These are phyloP conservation scores for Capsicum rhomboideum DNA, from an alignment of 257 asterid species.

Conservation along the genomic window DNA sequence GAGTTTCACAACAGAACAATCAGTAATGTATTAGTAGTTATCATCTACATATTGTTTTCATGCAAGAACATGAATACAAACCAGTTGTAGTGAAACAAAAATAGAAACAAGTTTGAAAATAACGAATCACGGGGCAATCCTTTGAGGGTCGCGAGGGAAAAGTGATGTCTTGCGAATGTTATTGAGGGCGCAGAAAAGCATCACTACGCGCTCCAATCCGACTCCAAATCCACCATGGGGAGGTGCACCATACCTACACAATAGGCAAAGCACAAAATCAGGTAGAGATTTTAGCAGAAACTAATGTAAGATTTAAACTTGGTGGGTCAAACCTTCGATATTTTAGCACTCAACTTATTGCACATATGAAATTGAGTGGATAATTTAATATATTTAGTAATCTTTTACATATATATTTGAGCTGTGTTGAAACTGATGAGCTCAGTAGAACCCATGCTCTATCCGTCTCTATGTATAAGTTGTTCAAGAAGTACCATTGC, in stretches of 20 bases:
- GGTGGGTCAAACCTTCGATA: not conserved
- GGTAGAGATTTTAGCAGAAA: not conserved
- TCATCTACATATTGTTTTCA: not conserved
- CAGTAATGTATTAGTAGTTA: not conserved
- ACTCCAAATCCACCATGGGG: conserved; percentile 93
- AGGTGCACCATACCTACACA: conserved; percentile 65
- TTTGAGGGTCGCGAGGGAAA: conserved; percentile 84
- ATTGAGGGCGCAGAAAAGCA: conserved; percentile 82
- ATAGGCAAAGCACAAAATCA: not conserved
- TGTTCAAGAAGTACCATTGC: not conserved
- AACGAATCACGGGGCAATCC: conserved; percentile 49
- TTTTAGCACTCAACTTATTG: not conserved
- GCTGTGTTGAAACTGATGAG: not conserved
- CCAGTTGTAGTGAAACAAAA: not conserved
- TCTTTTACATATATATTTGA: not conserved
- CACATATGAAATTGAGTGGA: no score
- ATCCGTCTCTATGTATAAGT: not conserved
- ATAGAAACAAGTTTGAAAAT: not conserved
- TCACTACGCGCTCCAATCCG: conserved; percentile 88
- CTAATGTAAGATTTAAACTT: not conserved
- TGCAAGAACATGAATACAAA: not conserved
- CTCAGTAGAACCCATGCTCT: no score
- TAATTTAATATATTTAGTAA: not conserved
- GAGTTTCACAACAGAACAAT: not conserved
- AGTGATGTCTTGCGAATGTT: conserved; percentile 81